Conservation (phyloP, 129 eudicot genomes). For the Centrapalus pauciflorus region DNA sequence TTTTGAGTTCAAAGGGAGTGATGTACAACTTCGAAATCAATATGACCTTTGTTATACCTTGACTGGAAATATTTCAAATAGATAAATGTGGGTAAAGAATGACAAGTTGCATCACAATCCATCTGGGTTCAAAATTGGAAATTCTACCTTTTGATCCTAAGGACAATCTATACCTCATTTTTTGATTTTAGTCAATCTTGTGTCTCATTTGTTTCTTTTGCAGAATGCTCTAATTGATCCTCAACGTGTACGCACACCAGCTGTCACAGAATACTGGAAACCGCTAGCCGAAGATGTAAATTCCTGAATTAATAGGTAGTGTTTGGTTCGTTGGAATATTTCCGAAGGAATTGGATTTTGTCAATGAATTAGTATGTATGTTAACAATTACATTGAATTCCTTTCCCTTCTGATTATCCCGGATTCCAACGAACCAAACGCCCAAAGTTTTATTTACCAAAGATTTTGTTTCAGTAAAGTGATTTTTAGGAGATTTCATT, state of each 20-base stretch:
- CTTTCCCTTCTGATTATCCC: too few species aligned
- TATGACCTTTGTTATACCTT: background rate
- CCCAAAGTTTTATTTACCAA: background rate
- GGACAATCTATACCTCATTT: background rate
- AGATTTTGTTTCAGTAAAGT: background rate
- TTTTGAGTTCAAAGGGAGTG: background rate
- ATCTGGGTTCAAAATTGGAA: background rate
- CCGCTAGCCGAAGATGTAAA: slow-evolving; percentile 91
- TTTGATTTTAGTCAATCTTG: background rate
- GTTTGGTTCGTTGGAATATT: too few species aligned
- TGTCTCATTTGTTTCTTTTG: slow-evolving; percentile 15
- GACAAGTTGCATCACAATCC: background rate
- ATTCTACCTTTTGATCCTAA: background rate
- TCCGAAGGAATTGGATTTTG: too few species aligned
- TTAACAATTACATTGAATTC: too few species aligned
- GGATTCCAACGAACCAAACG: too few species aligned
- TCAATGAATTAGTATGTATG: too few species aligned
- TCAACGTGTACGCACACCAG: slow-evolving; percentile 80
- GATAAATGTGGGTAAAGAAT: background rate
- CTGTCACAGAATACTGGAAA: slow-evolving; percentile 82
- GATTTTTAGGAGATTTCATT: background rate
- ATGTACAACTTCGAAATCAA: background rate
- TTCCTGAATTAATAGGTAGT: background rate
- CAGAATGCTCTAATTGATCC: slow-evolving; percentile 94
- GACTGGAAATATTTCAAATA: background rate